Base-by-base conservation (phyloP, 2,329 filamentous ascomycete species). In the Macrophomina pseudophaseolina region DNA sequence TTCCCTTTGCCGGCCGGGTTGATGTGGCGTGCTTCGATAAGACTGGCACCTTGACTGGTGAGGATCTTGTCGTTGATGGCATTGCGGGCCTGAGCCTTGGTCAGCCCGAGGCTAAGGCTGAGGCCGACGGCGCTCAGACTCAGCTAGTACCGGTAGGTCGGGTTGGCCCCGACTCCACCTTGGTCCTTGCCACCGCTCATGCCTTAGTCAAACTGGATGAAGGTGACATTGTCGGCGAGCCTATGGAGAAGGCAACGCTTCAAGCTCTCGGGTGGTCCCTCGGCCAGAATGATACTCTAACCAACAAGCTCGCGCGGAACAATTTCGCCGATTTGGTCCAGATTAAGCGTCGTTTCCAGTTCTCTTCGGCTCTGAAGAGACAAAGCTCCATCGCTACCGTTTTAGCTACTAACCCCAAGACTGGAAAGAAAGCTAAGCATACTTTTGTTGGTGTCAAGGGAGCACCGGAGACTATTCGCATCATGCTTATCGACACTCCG, bases 11-110 rank as follows among this genome's bases (percentile, higher is more conserved):
- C 71, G 95, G 95, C 38, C 92, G 95, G 70, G 91, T 99, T 68
- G 96, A 99, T 78, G 87, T 99, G 64, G 94, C 95, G 69, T 99
- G 95, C 82, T 99, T 99, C 71, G 95, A 99, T 81, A 99, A 99
- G 85, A 99, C 95, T 12, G 95, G 95, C 71, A 99, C 95, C 1
- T 81, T 99, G 67, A 99, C 95, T 44, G 95, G 95, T 59, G 95
- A 99, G 77, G 94, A 99, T 76, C 84, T 99, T 51, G 93, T 99
- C 11, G 95, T 99, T 23, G 94, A 99, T 76, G 95, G 95, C 74
- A 94, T 99, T 77, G 95, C 95, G 68, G 95, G 95, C 16, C 86
- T 98, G 33, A 89, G 88, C 12, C 85, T 97, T 33, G 90, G 90
- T 30, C 85, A 91, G 65, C 78, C 85, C 33, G 88, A 88, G 38